phyloP scores from a whole-genome alignment of 768 basidiomycete species.

The Mycena latifolia region DNA sequence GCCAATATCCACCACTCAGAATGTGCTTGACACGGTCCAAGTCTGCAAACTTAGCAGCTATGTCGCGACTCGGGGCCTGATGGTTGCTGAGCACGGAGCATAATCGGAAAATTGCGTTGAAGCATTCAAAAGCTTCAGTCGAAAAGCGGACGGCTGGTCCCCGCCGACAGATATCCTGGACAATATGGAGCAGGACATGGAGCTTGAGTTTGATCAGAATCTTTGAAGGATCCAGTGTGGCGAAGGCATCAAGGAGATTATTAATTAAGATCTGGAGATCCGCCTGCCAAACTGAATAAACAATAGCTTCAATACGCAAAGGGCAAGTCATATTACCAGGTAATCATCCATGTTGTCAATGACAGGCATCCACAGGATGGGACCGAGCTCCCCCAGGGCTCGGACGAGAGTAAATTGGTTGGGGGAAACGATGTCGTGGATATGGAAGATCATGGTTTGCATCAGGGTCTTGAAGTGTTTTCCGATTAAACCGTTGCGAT shows the following conservation, averaged over 20 bases:
- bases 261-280: conserved; percentile 46
- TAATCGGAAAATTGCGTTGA: conserved; percentile 55
- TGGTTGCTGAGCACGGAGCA: conserved; percentile 58
- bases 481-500: conserved; percentile 48
- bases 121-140: conserved; percentile 55
- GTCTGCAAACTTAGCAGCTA: conserved; percentile 47
- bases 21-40: conserved; percentile 47
- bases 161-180: conserved; percentile 48
- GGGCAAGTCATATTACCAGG: conserved; percentile 36
- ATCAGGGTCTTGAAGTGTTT: conserved; percentile 50
- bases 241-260: conserved; percentile 53
- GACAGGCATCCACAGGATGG: conserved; percentile 46
- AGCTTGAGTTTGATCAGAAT: conserved; percentile 51
- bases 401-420: conserved; percentile 41
- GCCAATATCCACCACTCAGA: conserved; percentile 49
- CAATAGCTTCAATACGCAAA: neutral
- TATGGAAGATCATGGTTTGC: conserved; percentile 46
- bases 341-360: conserved; percentile 47
- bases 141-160: conserved; percentile 50
- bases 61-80: conserved; percentile 56
- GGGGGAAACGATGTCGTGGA: conserved; percentile 42
- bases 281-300: neutral
- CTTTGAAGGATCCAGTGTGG: conserved; percentile 48
- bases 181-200: conserved; percentile 49
- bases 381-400: conserved; percentile 40